Evolutionary conservation across 2,329 filamentous ascomycete genomes (phyloP).

Genomic region (Lasiodiplodia gonubiensis): DNA sequence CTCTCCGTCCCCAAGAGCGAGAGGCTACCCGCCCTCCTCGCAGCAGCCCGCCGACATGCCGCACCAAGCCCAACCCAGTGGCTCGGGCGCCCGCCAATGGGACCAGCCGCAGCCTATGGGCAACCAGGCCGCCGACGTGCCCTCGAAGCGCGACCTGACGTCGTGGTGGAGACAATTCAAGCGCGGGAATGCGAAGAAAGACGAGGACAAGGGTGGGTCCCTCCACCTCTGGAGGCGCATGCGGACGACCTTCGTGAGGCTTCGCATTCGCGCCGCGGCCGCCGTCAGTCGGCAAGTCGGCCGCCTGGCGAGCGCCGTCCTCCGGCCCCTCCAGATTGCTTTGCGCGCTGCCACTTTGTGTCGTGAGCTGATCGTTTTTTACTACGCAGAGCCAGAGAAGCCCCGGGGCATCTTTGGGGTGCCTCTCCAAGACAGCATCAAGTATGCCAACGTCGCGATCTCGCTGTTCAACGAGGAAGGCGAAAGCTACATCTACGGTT

Average conservation of each 20-base stretch:
- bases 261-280: slow-evolving; percentile 16
- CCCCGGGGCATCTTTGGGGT: slow-evolving; percentile 90
- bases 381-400: slow-evolving; percentile 39
- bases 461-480: slow-evolving; percentile 91
- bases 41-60: slow-evolving; percentile 43
- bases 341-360: slow-evolving; percentile 20
- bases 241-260: slow-evolving; percentile 25
- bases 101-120: slow-evolving; percentile 51
- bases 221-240: slow-evolving; percentile 25
- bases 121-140: slow-evolving; percentile 68
- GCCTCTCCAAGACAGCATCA: slow-evolving; percentile 90
- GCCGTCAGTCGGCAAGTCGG: slow-evolving; percentile 1
- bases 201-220: slow-evolving; percentile 64
- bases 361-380: slow-evolving; percentile 26
- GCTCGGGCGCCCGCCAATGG: slow-evolving; percentile 48
- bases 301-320: slow-evolving; percentile 19
- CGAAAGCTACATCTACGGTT: slow-evolving; percentile 96
- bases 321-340: slow-evolving; percentile 20
- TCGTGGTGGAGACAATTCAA: slow-evolving; percentile 98
- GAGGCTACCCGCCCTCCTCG: slow-evolving; percentile 38
- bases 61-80: slow-evolving; percentile 43
- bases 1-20: slow-evolving; percentile 28
- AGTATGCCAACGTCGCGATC: slow-evolving; percentile 97
- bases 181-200: slow-evolving; percentile 65
- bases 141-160: slow-evolving; percentile 84